phyloP scores from a whole-genome alignment of 208 protist genomes.

The Leishmania guyanensis region DNA sequence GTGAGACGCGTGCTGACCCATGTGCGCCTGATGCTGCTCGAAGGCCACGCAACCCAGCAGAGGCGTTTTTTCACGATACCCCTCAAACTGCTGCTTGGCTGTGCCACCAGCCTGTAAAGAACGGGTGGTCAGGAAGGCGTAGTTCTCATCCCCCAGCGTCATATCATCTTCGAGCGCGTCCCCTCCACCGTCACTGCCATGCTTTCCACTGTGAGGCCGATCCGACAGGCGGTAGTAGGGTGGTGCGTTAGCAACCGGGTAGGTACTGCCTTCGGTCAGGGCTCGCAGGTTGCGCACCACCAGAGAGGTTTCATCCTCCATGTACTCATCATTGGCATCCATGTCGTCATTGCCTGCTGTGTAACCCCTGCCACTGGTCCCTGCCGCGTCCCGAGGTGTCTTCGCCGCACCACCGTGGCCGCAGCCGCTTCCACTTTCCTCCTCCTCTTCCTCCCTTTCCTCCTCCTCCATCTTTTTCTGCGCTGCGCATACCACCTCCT shows the following conservation, averaged over 20 bases:
- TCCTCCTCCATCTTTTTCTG: slow-evolving; percentile 38
- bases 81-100: slow-evolving; percentile 23
- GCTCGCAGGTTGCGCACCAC: slow-evolving; percentile 26
- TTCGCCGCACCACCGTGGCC: background rate
- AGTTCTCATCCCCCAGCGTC: slow-evolving; percentile 23
- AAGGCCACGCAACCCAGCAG: slow-evolving; percentile 42
- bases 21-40: slow-evolving; percentile 38
- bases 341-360: background rate
- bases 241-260: background rate
- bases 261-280: slow-evolving; percentile 25
- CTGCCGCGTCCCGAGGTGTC: background rate
- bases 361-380: background rate
- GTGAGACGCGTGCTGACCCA: slow-evolving; percentile 39
- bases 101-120: slow-evolving; percentile 4
- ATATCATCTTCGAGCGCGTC: slow-evolving; percentile 22
- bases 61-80: slow-evolving; percentile 38
- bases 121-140: slow-evolving; percentile 17
- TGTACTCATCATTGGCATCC: slow-evolving; percentile 17
- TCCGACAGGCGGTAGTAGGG: slow-evolving; percentile 17
- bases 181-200: background rate
- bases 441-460: slow-evolving; percentile 18
- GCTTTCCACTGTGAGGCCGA: slow-evolving; percentile 3
- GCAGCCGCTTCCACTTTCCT: background rate
- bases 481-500: slow-evolving; percentile 40
- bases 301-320: slow-evolving; percentile 22